Conservation (phyloP, 2,329 filamentous ascomycete genomes). For the Fusarium sp. region DNA sequence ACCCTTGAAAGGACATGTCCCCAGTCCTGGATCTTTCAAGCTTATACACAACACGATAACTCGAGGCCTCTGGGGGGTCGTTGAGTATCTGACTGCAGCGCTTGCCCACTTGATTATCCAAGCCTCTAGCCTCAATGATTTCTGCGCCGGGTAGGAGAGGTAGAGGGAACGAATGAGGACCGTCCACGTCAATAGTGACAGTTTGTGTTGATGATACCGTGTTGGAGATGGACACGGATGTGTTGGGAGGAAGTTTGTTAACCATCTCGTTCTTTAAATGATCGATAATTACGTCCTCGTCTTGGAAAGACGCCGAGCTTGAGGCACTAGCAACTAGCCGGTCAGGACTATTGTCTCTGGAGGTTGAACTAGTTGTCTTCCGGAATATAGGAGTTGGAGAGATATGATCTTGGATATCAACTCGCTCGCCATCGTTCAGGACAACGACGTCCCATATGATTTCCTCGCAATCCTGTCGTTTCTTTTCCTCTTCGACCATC, state of each 20-base stretch:
- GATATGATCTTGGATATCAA: constrained; percentile 59
- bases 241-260: constrained; percentile 64
- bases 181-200: constrained; percentile 72
- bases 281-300: constrained; percentile 56
- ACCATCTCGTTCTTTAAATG: constrained; percentile 65
- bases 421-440: constrained; percentile 66
- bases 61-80: constrained; percentile 47
- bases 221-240: constrained; percentile 70
- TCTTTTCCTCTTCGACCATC: constrained; percentile 61
- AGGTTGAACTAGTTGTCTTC: background rate
- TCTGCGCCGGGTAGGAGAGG: constrained; percentile 69
- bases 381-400: constrained; percentile 7
- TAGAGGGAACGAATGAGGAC: constrained; percentile 61
- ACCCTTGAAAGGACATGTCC: constrained; percentile 54
- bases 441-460: constrained; percentile 75
- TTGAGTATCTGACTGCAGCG: constrained; percentile 31
- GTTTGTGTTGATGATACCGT: constrained; percentile 70
- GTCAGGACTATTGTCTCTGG: constrained; percentile 1
- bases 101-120: constrained; percentile 17
- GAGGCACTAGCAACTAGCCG: background rate
- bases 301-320: constrained; percentile 29
- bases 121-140: constrained; percentile 64
- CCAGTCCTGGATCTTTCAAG: constrained; percentile 64
- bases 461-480: constrained; percentile 62
- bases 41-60: constrained; percentile 69